phyloP scores from a whole-genome alignment of 179 eudicot genomes.

The Nepenthes alata region DNA sequence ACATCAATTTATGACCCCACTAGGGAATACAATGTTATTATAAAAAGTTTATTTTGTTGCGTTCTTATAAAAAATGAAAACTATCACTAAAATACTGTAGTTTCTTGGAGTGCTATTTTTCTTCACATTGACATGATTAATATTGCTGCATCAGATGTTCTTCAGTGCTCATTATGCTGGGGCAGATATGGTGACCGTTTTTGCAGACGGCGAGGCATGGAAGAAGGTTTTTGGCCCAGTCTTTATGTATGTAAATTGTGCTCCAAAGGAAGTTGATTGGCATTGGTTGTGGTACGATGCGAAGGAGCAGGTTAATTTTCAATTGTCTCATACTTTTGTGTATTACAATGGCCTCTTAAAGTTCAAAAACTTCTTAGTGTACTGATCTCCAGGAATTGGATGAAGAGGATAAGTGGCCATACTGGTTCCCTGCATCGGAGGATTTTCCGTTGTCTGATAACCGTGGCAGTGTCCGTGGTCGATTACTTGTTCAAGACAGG shows the following conservation, averaged over 20 bases:
- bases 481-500: constrained; percentile 57
- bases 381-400: constrained; percentile 19
- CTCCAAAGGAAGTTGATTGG: constrained; percentile 25
- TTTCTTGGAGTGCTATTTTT: neutral
- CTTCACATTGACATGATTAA: neutral
- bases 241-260: constrained; percentile 72
- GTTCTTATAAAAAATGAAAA: too few species aligned
- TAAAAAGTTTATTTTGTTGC: too few species aligned
- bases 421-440: constrained; percentile 47
- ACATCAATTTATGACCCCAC: too few species aligned
- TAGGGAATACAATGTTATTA: too few species aligned
- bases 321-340: neutral
- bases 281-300: constrained; percentile 80
- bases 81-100: neutral
- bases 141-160: constrained; percentile 42
- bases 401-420: constrained; percentile 60
- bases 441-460: constrained; percentile 40
- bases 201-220: constrained; percentile 64
- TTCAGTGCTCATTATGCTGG: constrained; percentile 78
- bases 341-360: neutral
- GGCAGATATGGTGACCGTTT: constrained; percentile 47
- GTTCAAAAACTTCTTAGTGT: neutral
- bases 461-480: constrained; percentile 43
- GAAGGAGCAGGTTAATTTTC: constrained; percentile 44
- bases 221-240: constrained; percentile 91